Percentiles rank a stretch among this genome's conserved stretches.
Conservation (phyloP, 768 basidiomycete genomes). For the Leccinum aurantiacum region DNA sequence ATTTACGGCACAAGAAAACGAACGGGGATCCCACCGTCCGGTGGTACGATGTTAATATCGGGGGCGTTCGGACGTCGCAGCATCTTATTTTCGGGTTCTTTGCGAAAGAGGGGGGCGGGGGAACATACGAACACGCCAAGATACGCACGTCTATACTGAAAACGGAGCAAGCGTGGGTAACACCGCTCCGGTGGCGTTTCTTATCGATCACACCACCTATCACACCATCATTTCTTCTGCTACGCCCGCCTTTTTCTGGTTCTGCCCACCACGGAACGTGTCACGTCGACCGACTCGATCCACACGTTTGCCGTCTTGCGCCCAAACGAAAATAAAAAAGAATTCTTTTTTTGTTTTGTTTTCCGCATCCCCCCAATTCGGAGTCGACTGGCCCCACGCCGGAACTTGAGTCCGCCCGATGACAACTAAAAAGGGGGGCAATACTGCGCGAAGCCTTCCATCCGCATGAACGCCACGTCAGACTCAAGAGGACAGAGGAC, state of each 20-base stretch:
- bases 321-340: background rate
- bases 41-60: background rate
- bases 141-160: background rate
- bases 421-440: background rate
- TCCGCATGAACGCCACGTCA: background rate
- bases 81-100: background rate
- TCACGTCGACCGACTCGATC: slow-evolving; percentile 21
- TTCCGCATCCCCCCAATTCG: background rate
- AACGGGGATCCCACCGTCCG: background rate
- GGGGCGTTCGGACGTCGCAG: background rate
- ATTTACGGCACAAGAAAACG: background rate
- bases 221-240: background rate
- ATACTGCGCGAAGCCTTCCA: background rate
- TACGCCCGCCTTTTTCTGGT: background rate
- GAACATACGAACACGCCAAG: background rate
- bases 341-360: background rate
- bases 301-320: background rate
- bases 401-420: slow-evolving; percentile 14
- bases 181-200: background rate
- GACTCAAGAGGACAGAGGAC: background rate
- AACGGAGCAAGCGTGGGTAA: background rate
- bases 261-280: slow-evolving; percentile 18
- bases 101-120: background rate
- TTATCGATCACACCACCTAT: background rate
- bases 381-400: background rate